Evolutionary conservation across 2,329 filamentous ascomycete genomes (phyloP).

Genomic region (Cladosporium sphaerospermum): DNA sequence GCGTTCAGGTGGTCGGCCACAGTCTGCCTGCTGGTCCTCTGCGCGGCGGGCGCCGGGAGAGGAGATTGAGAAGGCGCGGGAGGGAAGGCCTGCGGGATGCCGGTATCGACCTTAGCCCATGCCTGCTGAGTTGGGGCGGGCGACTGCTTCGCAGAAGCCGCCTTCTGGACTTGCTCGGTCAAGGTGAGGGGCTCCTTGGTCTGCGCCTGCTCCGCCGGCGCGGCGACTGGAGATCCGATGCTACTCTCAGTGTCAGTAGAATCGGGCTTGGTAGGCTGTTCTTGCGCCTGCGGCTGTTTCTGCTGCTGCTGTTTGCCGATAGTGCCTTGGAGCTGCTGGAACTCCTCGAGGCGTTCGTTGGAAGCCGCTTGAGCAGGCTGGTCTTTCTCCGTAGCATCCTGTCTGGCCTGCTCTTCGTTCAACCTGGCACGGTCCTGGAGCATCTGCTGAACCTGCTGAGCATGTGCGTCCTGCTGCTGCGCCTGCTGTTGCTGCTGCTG

Average conservation of each 20-base stretch:
- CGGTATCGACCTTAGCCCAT: slow-evolving; percentile 56
- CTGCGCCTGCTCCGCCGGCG: slow-evolving; percentile 19
- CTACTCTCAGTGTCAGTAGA: slow-evolving; percentile 18
- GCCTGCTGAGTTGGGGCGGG: slow-evolving; percentile 46
- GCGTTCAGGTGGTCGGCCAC: slow-evolving; percentile 66
- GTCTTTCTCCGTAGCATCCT: slow-evolving; percentile 43
- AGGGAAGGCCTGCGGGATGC: slow-evolving; percentile 72
- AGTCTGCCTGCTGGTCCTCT: slow-evolving; percentile 69
- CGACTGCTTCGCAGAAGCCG: slow-evolving; percentile 55
- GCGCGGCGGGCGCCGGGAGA: slow-evolving; percentile 80
- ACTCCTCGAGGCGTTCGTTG: slow-evolving; percentile 71
- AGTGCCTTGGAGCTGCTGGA: slow-evolving; percentile 65
- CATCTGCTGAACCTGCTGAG: slow-evolving; percentile 54
- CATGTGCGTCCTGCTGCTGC: slow-evolving; percentile 35
- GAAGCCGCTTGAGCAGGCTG: slow-evolving; percentile 27
- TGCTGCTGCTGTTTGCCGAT: slow-evolving; percentile 25
- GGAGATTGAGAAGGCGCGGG: slow-evolving; percentile 71
- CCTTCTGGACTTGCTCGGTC: slow-evolving; percentile 79
- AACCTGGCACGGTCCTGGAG: slow-evolving; percentile 55
- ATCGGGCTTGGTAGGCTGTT: slow-evolving; percentile 14
- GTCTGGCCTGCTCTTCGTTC: slow-evolving; percentile 56
- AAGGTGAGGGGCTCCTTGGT: slow-evolving; percentile 57
- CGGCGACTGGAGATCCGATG: slow-evolving; percentile 15
- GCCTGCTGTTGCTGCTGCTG: slow-evolving; percentile 29
- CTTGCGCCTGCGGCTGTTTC: slow-evolving; percentile 6